Evolutionary conservation across 495 filamentous ascomycete species (phyloP).

Genomic region (Chaetomium tenue): DNA sequence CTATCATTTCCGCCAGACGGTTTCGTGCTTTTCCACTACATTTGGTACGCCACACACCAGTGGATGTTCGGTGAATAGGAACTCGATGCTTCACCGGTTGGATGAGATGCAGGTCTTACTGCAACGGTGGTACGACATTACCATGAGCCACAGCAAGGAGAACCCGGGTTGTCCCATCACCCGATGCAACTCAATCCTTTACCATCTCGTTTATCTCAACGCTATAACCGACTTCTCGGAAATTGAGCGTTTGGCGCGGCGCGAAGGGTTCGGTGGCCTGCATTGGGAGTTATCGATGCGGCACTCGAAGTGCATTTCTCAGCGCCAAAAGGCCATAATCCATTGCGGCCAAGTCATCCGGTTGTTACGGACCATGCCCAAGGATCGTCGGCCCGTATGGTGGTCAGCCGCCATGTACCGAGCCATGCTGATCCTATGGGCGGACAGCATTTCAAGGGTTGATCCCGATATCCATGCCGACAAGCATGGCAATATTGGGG

Average conservation of each 20-base stretch:
- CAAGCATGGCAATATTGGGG: constrained; percentile 18
- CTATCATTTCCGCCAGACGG: constrained; percentile 49
- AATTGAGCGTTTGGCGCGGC: constrained; percentile 57
- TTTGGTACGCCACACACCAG: constrained; percentile 35
- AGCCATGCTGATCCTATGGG: constrained; percentile 52
- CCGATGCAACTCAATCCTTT: constrained; percentile 59
- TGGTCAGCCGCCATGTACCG: constrained; percentile 56
- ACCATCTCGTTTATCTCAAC: constrained; percentile 63
- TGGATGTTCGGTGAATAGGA: constrained; percentile 44
- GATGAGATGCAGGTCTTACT: constrained; percentile 57
- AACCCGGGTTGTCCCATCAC: constrained; percentile 43
- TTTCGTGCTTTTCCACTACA: constrained; percentile 46
- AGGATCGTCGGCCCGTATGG: constrained; percentile 50
- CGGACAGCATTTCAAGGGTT: constrained; percentile 40
- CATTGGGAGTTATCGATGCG: constrained; percentile 48
- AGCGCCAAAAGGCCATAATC: constrained; percentile 56
- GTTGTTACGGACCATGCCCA: constrained; percentile 48
- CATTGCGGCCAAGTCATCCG: constrained; percentile 61
- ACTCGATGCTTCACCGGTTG: constrained; percentile 51
- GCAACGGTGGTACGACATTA: constrained; percentile 58
- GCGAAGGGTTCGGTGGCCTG: constrained; percentile 49
- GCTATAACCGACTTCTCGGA: constrained; percentile 57
- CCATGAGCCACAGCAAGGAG: constrained; percentile 36
- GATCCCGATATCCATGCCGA: constrained; percentile 38
- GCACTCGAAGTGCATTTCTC: constrained; percentile 53